Percentiles rank a stretch among this genome's conserved stretches.
These are phyloP conservation scores for Hansfordia pulvinata DNA, from an alignment of 2,329 filamentous ascomycete genomes.

Conservation along the genomic window DNA sequence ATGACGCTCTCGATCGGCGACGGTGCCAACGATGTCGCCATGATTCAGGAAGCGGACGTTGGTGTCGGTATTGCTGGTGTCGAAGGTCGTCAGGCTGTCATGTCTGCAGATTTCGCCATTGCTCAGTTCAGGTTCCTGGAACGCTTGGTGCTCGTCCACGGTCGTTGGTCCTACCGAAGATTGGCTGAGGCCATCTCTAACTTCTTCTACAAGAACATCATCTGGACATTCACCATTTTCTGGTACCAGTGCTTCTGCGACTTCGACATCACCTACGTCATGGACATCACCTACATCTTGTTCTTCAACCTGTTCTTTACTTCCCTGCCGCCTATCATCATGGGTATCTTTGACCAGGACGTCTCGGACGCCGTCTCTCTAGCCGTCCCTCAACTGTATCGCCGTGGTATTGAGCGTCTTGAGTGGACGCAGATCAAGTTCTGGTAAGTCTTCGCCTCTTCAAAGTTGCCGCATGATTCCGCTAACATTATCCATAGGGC, in stretches of 20 bases:
- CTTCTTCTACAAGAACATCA: conserved; percentile 99
- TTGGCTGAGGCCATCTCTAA: conserved; percentile 90
- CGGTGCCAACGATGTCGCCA: conserved; percentile 90
- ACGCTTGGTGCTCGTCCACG: conserved; percentile 76
- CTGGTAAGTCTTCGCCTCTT: conserved; percentile 47
- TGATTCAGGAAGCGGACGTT: conserved; percentile 97
- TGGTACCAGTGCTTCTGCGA: conserved; percentile 96
- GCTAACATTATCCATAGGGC: conserved; percentile 38
- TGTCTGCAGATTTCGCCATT: conserved; percentile 94
- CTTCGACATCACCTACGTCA: conserved; percentile 93
- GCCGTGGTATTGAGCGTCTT: conserved; percentile 84
- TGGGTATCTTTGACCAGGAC: conserved; percentile 95
- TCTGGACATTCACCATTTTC: conserved; percentile 93
- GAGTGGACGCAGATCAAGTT: conserved; percentile 97
- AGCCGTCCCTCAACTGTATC: conserved; percentile 89
- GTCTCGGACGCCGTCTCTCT: conserved; percentile 89
- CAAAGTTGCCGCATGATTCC: neutral
- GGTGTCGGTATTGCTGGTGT: conserved; percentile 90
- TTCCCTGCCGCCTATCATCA: conserved; percentile 83
- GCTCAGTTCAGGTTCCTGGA: conserved; percentile 86
- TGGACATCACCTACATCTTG: conserved; percentile 95
- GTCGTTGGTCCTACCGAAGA: conserved; percentile 90
- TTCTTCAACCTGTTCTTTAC: conserved; percentile 96
- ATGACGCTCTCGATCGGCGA: conserved; percentile 93
- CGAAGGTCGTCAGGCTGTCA: conserved; percentile 83